Base-by-base conservation (phyloP, 768 basidiomycete genomes). In the Boletus subcaerulescens region DNA sequence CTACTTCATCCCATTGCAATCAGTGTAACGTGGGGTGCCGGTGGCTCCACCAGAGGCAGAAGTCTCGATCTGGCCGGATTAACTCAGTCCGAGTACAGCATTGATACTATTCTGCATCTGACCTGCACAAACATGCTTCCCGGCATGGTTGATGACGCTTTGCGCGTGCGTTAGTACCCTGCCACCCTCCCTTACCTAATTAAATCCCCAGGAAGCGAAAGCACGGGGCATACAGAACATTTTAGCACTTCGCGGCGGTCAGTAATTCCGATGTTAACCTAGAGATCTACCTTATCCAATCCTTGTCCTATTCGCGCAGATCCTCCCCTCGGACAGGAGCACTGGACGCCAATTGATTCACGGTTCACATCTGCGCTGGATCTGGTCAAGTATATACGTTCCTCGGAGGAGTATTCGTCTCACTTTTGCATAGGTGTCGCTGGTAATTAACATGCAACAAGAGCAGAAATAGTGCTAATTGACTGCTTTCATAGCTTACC, bases 71-170 rank as follows among this genome's bases (percentile, higher is more conserved):
- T 99, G 3, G 95, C 94, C 0, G 82, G 81, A 12, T 71, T 92
- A 51, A 83, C 84, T 2, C 91, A 93, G 68, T 74, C 76, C 17
- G 82, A 85, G 52, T 81, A 91, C 70, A 84, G 81, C 1, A 74
- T 95, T 42, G 91, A 97, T 61, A 94, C 93, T 1, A 82, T 97
- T 57, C 77, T 99, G 68, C 97, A 99, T 75, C 71, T 99, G 60
- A 98, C 96, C 8, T 98, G 96, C 75, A 98, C 97, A 32, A 97
- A 98, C 72, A 95, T 98, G 89, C 83, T 89, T 64, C 77, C 86
- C 61, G 91, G 93, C 20, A 85, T 87, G 69, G 84, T 99, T 6
- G 91, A 97, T 65, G 82, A 84, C 47, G 86, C 88, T n/a, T 73
- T 99, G 44, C 80, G 82, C 73, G 96, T 97, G 63, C 55, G 81